Base-by-base conservation (phyloP, 2,329 filamentous ascomycete species). In the Xylariaceae sp. region DNA sequence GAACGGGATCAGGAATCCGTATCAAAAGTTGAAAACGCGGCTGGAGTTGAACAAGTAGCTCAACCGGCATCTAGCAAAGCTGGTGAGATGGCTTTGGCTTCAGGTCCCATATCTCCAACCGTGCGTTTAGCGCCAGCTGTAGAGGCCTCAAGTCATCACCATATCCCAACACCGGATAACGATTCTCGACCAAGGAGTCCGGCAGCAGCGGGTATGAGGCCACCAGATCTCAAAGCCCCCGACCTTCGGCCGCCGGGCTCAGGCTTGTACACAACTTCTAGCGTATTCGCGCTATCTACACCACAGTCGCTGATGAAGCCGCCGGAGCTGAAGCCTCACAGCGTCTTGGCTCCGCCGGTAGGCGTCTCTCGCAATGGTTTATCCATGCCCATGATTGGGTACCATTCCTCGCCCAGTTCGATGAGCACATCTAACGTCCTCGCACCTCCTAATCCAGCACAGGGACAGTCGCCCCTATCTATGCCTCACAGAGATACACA, bases 361-460 rank as follows among this genome's bases (percentile, higher is more conserved):
- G 68, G 68, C 39, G 56, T 66, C 42, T 57, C 58, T 45, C 62
- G 67, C 50, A 60, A 62, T 47, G 67, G 67, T 3, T 60, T 70
- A 37, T 68, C 67, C 31, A 68, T 70, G 65, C 66, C 69, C 1
- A 68, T 68, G 62, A 66, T 66, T 49, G 69, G 71, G 37, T 77
- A 73, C 40, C 61, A 67, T 35, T 57, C 65, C 47, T 44, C 60
- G 27, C 49, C 57, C 39, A 57, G 45, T 53, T 54, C 55, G 11
- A 50, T 47, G 19, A 63, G 54, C 12, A 31, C 64, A 58, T 76
- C 72, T 11, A 72, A 73, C 50, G 68, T 76, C 29, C 70, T 77
- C n/a, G 75, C 75, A 34, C 71, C 69, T 9, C 75, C 74, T n/a
- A 74, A 74, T 55, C 71, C 72, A 7, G 64, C 69, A 11, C 73